A percentile compares a stretch with the other conserved stretches of the same genome.
Evolutionary conservation across 495 filamentous ascomycete genomes (phyloP).

Genomic region (Talaromyces stipitatus): DNA sequence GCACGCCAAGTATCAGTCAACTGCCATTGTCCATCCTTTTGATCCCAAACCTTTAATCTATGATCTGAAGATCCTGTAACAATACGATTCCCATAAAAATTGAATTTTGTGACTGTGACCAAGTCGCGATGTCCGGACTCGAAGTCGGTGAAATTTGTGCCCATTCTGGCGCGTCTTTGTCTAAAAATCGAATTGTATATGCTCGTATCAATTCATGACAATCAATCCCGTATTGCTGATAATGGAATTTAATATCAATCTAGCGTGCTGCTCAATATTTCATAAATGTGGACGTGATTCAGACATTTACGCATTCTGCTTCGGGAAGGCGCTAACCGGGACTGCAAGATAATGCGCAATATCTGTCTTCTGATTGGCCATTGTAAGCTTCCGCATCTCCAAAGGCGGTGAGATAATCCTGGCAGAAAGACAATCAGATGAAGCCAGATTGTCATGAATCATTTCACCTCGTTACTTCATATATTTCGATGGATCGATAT

Average conservation of each 20-base stretch:
- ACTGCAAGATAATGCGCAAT: conserved; percentile 6
- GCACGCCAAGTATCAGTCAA: conserved; percentile 83
- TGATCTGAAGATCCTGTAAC: conserved; percentile 89
- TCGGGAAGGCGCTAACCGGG: conserved; percentile 1
- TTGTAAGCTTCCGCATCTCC: conserved; percentile 10
- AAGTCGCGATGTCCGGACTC: conserved; percentile 56
- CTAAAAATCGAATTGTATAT: not conserved
- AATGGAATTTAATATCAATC: not conserved
- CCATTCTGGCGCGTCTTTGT: conserved; percentile 16
- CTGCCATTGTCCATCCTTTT: conserved; percentile 69
- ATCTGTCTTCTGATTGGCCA: not conserved
- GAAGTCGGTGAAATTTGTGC: conserved; percentile 54
- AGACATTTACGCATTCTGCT: too few species aligned
- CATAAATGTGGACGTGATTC: too few species aligned
- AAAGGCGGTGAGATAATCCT: conserved; percentile 15
- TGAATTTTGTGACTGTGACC: conserved; percentile 45
- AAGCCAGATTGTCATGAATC: conserved; percentile 9
- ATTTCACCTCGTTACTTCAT: not conserved
- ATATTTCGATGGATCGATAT: not conserved
- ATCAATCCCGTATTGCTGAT: not conserved
- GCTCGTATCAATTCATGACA: conserved; percentile 4
- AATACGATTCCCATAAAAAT: conserved; percentile 83
- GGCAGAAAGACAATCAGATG: conserved; percentile 20
- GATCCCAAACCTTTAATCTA: conserved; percentile 86
- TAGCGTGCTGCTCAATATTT: not conserved